A percentile compares a stretch with the other conserved stretches of the same genome.
phyloP scores from a whole-genome alignment of 2,329 filamentous ascomycete genomes.

The Ambrosiella xylebori region DNA sequence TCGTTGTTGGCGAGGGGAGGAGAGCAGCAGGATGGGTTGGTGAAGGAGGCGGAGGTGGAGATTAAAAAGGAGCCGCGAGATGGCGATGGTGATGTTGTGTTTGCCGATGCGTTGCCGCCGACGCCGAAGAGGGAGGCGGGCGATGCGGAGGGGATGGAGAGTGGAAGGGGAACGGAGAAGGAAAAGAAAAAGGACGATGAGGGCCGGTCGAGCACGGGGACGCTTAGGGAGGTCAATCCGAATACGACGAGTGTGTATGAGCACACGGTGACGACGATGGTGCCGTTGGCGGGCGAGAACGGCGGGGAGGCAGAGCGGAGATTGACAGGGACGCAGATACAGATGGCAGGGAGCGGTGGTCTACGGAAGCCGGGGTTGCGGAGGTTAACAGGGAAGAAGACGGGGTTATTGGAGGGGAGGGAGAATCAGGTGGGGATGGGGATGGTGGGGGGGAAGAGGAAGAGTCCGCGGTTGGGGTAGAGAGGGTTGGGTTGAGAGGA shows the following conservation, averaged over 20 bases:
- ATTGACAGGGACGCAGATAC: background rate
- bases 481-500: background rate
- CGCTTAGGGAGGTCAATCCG: slow-evolving; percentile 39
- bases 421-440: slow-evolving; percentile 6
- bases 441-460: background rate
- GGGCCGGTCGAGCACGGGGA: slow-evolving; percentile 15
- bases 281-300: slow-evolving; percentile 4
- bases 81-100: slow-evolving; percentile 23
- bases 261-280: slow-evolving; percentile 8
- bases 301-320: background rate
- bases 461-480: background rate
- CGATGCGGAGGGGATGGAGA: background rate
- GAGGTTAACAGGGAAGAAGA: slow-evolving; percentile 10
- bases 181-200: too few relatives aligned
- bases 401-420: slow-evolving; percentile 5
- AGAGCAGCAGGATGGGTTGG: slow-evolving; percentile 14
- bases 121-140: background rate
- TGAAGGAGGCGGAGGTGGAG: slow-evolving; percentile 10
- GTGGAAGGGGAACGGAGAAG: background rate
- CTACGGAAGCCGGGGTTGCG: background rate
- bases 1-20: slow-evolving; percentile 22
- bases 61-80: slow-evolving; percentile 15
- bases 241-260: slow-evolving; percentile 18
- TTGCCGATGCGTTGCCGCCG: slow-evolving; percentile 21
- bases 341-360: background rate